Evolutionary conservation across 2,329 filamentous ascomycete genomes (phyloP), one percentile per base, ranked within the genome.

Genomic region (Colletotrichum cordylinicola): DNA sequence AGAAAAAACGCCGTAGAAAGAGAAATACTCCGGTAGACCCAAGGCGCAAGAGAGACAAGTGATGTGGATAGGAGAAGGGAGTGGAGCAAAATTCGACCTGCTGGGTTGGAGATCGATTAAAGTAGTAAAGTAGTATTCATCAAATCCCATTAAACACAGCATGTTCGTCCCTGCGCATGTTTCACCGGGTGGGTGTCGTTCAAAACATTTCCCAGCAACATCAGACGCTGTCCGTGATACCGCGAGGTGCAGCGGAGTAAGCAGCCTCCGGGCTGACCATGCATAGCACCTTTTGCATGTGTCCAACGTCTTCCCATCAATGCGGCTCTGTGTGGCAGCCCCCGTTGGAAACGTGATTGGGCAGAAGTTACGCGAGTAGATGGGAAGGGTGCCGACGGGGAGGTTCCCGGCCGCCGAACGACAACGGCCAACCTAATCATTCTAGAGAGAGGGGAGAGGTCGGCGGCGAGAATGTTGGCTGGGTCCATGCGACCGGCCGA

Each of bases 231-330:
- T 64, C 33, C 61, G 61, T 39, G 61, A 33, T 48, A 33, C 61
- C 35, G 33, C 58, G 58, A 61, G 18, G 12, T 21, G 58, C 61
- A 39, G 61, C 61, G 35, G 35, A 39, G 61, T 64, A 37, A 64
- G 61, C 61, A 64, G 61, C 61, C 61, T 31, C 61, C 61, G 35
- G 24, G 61, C 61, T 64, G 61, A 64, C 61, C 58, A 29, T 64
- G 61, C 61, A 64, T 43, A 43, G 35, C n/a, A 10, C 27, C 10
- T 21, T 61, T 61, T 33, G 58, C 58, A 10, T 61, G 56, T 60
- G 56, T 21, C 58, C 58, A 35, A 24, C 31, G 58, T 61, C 9
- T n/a, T 2, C 33, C 29, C 12, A 35, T 61, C 58, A 61, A 61
- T 61, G 58, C 58, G 58, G 58, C 58, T 61, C 58, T 61, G 58